Conservation (phyloP, 495 filamentous ascomycete genomes). For the Aspergillus affinis region DNA sequence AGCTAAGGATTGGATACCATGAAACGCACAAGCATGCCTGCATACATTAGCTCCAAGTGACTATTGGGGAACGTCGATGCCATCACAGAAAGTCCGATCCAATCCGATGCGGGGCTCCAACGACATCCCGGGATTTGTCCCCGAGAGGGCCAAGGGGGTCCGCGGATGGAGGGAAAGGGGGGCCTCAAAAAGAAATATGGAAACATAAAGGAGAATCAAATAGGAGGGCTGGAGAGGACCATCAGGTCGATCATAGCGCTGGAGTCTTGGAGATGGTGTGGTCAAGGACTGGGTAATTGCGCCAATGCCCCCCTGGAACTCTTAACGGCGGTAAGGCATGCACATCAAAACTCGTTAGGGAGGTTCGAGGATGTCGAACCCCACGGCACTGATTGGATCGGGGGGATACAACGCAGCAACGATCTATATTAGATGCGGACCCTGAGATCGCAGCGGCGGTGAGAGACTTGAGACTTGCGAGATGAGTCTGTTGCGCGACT, state of each 20-base stretch:
- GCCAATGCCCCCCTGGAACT: neutral
- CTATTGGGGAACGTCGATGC: slow-evolving; percentile 2
- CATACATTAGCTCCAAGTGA: slow-evolving; percentile 17
- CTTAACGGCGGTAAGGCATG: neutral
- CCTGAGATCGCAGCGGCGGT: slow-evolving; percentile 21
- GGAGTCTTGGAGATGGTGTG: neutral
- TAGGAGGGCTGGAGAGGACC: neutral
- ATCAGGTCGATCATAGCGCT: slow-evolving; percentile 1
- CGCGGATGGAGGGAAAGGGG: neutral
- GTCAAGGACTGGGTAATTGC: neutral
- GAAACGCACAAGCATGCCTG: slow-evolving; percentile 15
- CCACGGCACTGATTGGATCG: slow-evolving; percentile 24
- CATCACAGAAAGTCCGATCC: slow-evolving; percentile 6
- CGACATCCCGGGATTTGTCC: neutral
- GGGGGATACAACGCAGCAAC: slow-evolving; percentile 25
- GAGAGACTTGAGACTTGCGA: slow-evolving; percentile 4
- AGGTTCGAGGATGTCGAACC: neutral
- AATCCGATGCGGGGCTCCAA: slow-evolving; percentile 20
- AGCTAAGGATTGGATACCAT: slow-evolving; percentile 23
- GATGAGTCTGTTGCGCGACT: neutral
- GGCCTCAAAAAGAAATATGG: neutral
- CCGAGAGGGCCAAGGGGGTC: neutral
- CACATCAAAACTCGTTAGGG: neutral
- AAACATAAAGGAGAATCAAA: neutral
- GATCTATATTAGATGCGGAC: slow-evolving; percentile 25